phyloP scores from a whole-genome alignment of 2,329 filamentous ascomycete genomes.

The Onygena corvina region DNA sequence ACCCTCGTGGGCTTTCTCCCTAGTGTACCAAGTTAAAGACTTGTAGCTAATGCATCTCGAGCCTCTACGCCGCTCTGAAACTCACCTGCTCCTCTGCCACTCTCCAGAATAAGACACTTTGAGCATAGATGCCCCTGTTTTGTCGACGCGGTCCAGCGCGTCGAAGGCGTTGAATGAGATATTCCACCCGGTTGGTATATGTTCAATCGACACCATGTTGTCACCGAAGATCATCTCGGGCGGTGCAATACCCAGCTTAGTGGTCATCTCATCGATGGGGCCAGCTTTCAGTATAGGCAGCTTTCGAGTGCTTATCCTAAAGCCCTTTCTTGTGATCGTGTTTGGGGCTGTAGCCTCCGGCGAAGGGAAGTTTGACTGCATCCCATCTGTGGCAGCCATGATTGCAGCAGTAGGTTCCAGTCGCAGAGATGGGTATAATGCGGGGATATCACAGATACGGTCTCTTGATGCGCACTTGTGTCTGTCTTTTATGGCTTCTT shows the following conservation, averaged over 20 bases:
- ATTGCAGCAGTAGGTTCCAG: constrained; percentile 1
- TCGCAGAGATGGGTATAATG: neutral
- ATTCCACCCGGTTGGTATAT: constrained; percentile 62
- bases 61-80: constrained; percentile 19
- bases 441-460: neutral
- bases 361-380: constrained; percentile 38
- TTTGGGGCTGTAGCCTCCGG: constrained; percentile 36
- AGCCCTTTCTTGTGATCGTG: constrained; percentile 52
- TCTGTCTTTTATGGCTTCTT: neutral
- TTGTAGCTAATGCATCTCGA: too few relatives aligned
- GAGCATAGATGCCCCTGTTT: constrained; percentile 81
- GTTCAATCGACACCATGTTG: constrained; percentile 66
- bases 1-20: constrained; percentile 66
- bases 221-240: constrained; percentile 99
- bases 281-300: constrained; percentile 86
- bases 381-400: constrained; percentile 13
- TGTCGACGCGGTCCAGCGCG: constrained; percentile 83
- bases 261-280: constrained; percentile 75
- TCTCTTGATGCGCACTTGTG: neutral
- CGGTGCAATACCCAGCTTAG: constrained; percentile 67
- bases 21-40: constrained; percentile 25
- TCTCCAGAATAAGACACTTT: constrained; percentile 85
- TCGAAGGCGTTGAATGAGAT: constrained; percentile 74
- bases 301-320: constrained; percentile 71
- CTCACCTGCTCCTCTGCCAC: constrained; percentile 60